phyloP scores from a whole-genome alignment of 2,329 filamentous ascomycete genomes.

The Aspergillus brunneoviolaceus region DNA sequence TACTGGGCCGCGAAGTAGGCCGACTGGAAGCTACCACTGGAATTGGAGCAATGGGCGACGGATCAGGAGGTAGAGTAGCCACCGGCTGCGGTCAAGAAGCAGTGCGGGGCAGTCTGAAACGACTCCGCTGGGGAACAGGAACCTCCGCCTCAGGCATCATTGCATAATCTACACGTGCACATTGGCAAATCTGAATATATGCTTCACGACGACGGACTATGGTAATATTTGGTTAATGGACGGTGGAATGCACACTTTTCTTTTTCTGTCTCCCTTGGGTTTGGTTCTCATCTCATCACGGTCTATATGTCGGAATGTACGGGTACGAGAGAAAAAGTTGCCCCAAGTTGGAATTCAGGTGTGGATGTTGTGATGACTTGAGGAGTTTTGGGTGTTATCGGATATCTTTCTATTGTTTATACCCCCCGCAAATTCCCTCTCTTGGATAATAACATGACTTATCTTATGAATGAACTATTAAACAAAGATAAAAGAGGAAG shows the following conservation, averaged over 20 bases:
- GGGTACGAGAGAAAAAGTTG: neutral
- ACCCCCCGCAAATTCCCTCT: neutral
- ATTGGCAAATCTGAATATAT: no score
- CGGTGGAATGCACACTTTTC: neutral
- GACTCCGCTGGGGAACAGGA: conserved; percentile 44
- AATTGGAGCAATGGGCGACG: conserved; percentile 29
- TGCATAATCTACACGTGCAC: conserved; percentile 23
- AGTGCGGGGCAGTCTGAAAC: conserved; percentile 44
- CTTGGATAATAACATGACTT: neutral
- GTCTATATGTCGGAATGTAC: neutral
- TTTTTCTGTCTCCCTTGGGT: neutral
- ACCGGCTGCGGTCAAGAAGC: conserved; percentile 47
- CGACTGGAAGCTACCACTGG: conserved; percentile 48
- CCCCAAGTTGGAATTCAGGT: neutral
- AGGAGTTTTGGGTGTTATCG: neutral
- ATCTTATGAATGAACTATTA: neutral
- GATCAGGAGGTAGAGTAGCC: conserved; percentile 33
- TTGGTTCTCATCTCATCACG: neutral
- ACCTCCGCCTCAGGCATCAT: conserved; percentile 39
- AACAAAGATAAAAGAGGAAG: neutral
- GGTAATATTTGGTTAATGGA: neutral
- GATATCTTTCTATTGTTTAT: neutral
- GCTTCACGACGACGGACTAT: neutral
- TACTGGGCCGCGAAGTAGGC: conserved; percentile 60
- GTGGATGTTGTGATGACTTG: neutral